Evolutionary conservation across 2,329 filamentous ascomycete species (phyloP), one percentile per base, ranked within the genome.

Genomic region (Leptographium radiaticola): DNA sequence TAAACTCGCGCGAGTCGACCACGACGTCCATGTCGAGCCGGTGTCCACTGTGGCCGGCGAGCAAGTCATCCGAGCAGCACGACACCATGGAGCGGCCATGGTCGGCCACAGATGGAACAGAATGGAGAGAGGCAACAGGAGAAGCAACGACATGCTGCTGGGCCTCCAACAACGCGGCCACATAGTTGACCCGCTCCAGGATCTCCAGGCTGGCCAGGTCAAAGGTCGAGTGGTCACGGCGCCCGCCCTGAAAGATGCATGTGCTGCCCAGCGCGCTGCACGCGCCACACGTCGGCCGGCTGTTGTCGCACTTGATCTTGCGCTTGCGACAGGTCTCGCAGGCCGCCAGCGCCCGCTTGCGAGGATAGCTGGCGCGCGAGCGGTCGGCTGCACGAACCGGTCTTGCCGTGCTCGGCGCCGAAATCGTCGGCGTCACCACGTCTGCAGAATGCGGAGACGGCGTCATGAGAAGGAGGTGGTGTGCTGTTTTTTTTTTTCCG

Each of bases 121-220:
- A 38, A 42, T 1, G 16, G 20, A 11, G 12, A 20, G 42, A 16
- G 4, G 20, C 1, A 33, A 16, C 10, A 25, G 30, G 2, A 11
- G 9, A 8, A 25, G 20, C 44, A 2, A 16, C 8, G 13, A 12
- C 31, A 2, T 25, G 25, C 25, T 25, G 25, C 25, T 25, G 25
- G 25, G 25, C 25, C 25, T 54, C 45, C 12, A 54, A n/a, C 8
- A 45, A 40, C 6, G 34, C 3, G 18, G 30, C 31, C 10, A 54
- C 45, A 7, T 50, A 16, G 46, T 50, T 38, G 18, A 63, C 20
- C 13, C 58, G 53, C 30, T 62, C 62, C 9, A 63, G 55, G 47
- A 63, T 63, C 12, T 56, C 58, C 15, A 63, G 53, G 33, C 60
- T 64, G 20, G 62, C 62, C 9, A 56, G 57, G 49, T 63, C 62